Percentiles rank a stretch among this genome's conserved stretches.
These are phyloP conservation scores for Colletotrichum tropicicola DNA, from an alignment of 2,329 filamentous ascomycete species.

Conservation along the genomic window DNA sequence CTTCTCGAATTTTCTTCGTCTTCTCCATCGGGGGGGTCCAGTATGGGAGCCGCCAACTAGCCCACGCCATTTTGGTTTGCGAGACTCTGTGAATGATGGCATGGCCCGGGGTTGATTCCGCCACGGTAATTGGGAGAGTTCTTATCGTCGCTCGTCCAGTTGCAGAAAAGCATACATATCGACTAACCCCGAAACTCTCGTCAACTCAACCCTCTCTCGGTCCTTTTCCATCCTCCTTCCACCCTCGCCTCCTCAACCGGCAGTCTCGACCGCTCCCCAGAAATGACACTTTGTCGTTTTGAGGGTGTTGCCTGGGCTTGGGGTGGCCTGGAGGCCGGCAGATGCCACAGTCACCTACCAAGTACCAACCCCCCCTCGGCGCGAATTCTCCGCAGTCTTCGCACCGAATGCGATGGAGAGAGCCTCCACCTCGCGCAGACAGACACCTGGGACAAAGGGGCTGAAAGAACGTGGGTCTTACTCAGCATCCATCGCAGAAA, in stretches of 20 bases:
- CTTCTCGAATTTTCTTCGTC: background rate
- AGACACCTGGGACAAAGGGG: conserved; percentile 17
- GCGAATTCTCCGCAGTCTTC: background rate
- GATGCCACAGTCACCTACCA: background rate
- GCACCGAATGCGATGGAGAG: background rate
- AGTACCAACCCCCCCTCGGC: background rate
- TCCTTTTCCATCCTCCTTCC: background rate
- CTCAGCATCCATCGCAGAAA: conserved; percentile 1
- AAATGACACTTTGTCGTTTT: background rate
- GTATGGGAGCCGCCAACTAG: too few relatives aligned
- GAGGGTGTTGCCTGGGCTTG: background rate
- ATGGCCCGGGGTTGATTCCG: too few relatives aligned
- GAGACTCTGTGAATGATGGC: too few relatives aligned
- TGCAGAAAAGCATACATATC: background rate
- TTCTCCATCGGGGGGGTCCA: background rate
- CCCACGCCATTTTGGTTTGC: too few relatives aligned
- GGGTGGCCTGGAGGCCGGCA: background rate
- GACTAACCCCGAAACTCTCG: conserved; percentile 1
- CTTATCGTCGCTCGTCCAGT: background rate
- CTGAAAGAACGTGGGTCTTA: conserved; percentile 5
- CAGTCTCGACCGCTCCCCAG: background rate
- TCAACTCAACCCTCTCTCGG: background rate
- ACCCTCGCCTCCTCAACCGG: background rate
- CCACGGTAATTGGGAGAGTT: too few relatives aligned
- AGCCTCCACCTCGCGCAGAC: conserved; percentile 2